Evolutionary conservation across 441 rosid genomes (phyloP).

Genomic region (Populus hybrid): DNA sequence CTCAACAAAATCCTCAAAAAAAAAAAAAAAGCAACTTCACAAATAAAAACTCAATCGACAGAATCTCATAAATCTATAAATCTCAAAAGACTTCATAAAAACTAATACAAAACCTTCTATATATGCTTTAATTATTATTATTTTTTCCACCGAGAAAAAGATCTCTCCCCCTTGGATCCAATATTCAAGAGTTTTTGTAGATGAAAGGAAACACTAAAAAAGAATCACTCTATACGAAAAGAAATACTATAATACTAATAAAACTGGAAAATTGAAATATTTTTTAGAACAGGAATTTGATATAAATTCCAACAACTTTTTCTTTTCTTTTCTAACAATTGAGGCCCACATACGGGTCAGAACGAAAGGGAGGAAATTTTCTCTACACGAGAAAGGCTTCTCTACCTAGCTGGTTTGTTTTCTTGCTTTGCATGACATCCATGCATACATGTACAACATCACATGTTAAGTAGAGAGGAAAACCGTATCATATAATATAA

Average conservation of each 20-base stretch:
- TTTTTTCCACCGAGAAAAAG: too few relatives aligned
- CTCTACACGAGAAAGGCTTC: neutral
- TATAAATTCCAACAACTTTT: neutral
- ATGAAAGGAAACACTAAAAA: neutral
- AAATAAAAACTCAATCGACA: too few relatives aligned
- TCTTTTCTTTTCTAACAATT: neutral
- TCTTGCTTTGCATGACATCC: slow-evolving; percentile 15
- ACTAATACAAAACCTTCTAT: neutral
- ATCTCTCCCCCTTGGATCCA: too few relatives aligned
- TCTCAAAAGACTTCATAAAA: neutral
- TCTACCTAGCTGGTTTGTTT: neutral
- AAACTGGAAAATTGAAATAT: neutral
- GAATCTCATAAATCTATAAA: neutral
- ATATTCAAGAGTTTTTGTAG: neutral
- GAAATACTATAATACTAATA: too few relatives aligned
- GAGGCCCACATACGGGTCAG: neutral
- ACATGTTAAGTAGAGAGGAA: neutral
- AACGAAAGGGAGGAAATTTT: neutral
- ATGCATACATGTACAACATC: slow-evolving; percentile 8
- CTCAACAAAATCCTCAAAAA: neutral
- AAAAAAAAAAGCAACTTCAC: neutral
- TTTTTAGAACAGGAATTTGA: neutral
- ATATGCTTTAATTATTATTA: neutral
- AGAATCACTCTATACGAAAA: neutral
- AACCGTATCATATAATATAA: neutral